phyloP scores from a whole-genome alignment of 2,329 filamentous ascomycete species.

The Zymoseptoria crescenta region DNA sequence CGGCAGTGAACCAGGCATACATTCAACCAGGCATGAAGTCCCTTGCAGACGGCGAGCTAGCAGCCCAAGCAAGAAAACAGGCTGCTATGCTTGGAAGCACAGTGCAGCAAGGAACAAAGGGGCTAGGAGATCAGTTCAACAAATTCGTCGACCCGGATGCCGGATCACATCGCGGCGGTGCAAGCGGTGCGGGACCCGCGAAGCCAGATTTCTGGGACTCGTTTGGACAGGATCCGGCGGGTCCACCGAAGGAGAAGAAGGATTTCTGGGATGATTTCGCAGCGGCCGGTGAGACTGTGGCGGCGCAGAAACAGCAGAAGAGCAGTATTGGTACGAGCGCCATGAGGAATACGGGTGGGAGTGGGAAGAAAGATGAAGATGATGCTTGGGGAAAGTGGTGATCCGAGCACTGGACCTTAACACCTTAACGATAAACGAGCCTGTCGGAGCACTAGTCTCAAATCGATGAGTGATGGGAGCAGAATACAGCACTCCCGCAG shows the following conservation, averaged over 20 bases:
- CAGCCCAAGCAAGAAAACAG: slow-evolving; percentile 52
- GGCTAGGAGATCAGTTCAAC: slow-evolving; percentile 70
- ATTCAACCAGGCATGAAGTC: slow-evolving; percentile 88
- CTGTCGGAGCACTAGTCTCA: too few relatives aligned
- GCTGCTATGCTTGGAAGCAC: slow-evolving; percentile 45
- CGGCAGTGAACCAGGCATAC: slow-evolving; percentile 82
- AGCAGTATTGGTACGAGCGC: slow-evolving; percentile 55
- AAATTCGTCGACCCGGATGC: slow-evolving; percentile 66
- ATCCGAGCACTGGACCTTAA: background rate
- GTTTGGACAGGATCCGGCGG: slow-evolving; percentile 61
- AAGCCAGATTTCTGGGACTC: slow-evolving; percentile 88
- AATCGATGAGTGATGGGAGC: background rate
- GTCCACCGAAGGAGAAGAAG: slow-evolving; percentile 44
- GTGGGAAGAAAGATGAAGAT: slow-evolving; percentile 42
- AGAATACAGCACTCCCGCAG: background rate
- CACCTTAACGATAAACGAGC: too few relatives aligned
- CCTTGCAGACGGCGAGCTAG: slow-evolving; percentile 53
- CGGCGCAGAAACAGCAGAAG: slow-evolving; percentile 31
- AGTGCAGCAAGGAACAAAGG: slow-evolving; percentile 59
- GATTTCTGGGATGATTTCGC: slow-evolving; percentile 46
- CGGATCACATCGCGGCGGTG: slow-evolving; percentile 4
- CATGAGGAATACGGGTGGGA: slow-evolving; percentile 41
- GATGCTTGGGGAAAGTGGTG: slow-evolving; percentile 51
- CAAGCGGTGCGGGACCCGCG: slow-evolving; percentile 46
- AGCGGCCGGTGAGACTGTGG: slow-evolving; percentile 26